Base-by-base conservation (phyloP, 768 basidiomycete species). In the Lactarius tabidus region DNA sequence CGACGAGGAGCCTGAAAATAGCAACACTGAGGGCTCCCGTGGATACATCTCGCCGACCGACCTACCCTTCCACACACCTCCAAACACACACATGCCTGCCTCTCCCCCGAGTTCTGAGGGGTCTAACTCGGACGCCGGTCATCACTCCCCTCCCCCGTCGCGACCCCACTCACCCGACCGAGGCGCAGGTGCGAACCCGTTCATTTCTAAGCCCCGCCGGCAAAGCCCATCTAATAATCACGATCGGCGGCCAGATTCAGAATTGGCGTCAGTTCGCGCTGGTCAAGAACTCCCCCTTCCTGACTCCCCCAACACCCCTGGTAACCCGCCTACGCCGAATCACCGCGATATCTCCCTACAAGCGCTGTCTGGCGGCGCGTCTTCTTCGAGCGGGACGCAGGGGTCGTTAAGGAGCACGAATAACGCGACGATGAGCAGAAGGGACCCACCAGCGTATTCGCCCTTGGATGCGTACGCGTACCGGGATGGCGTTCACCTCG, bases 401-500 rank as follows among this genome's bases (percentile, higher is more conserved):
- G 62, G 54, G 14, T 52, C 39, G 52, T 43, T 63, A 1, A 64
- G 63, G 31, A 65, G 62, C 64, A 70, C 78, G 70, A 72, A 77
- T 69, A 66, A 75, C 62, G 71, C 75, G 29, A 70, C 78, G 28
- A 60, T 85, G 54, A 77, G 78, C 64, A 80, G 86, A 70, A 82
- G 84, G 63, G 88, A 90, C 67, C 92, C 92, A 26, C 93, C 93
- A 29, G 90, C 89, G 20, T 94, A 94, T 77, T 92, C 91, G 7
- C 91, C 92, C n/a, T 76, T 93, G 71, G 91, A 93, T 72, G 87
- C 91, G n/a, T 90, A 81, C 70, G 82, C 85, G 29, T 92, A 93
- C 71, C 80, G 86, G 59, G 93, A 93, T 48, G 95, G 94, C 35
- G 91, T 96, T n/a, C 91, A 91, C 59, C 87, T 95, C 56, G 93